Evolutionary conservation across 2,329 filamentous ascomycete species (phyloP).

Genomic region (Aureobasidium zeae): DNA sequence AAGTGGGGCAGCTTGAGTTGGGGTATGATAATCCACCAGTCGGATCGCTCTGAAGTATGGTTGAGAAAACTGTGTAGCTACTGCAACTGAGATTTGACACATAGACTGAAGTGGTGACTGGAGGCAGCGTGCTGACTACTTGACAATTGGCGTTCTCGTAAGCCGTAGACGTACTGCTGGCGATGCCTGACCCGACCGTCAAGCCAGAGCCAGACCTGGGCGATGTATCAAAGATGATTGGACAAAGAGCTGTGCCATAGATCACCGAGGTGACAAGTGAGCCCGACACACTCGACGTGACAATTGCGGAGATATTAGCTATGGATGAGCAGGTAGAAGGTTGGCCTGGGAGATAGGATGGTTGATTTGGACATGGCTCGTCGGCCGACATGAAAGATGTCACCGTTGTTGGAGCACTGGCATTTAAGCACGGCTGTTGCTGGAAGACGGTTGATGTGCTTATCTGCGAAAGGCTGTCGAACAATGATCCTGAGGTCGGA

Average conservation of each 20-base stretch:
- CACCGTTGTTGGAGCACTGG: background rate
- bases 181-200: background rate
- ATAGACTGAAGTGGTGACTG: conserved; percentile 4
- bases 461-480: background rate
- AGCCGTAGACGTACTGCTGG: background rate
- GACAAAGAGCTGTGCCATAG: background rate
- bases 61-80: background rate
- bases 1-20: background rate
- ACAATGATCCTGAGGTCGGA: background rate
- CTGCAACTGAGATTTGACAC: background rate
- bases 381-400: background rate
- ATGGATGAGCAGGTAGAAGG: background rate
- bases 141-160: conserved; percentile 4
- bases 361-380: background rate
- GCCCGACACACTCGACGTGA: background rate
- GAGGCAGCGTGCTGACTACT: background rate
- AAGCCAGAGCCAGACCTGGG: background rate
- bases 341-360: background rate
- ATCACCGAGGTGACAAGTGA: background rate
- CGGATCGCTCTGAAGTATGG: background rate
- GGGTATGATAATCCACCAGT: background rate
- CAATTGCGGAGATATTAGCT: conserved; percentile 8
- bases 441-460: conserved; percentile 1
- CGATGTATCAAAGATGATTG: background rate
- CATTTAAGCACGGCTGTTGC: background rate